Conservation (phyloP, 306 rosid genomes). For the Vigna radiata region DNA sequence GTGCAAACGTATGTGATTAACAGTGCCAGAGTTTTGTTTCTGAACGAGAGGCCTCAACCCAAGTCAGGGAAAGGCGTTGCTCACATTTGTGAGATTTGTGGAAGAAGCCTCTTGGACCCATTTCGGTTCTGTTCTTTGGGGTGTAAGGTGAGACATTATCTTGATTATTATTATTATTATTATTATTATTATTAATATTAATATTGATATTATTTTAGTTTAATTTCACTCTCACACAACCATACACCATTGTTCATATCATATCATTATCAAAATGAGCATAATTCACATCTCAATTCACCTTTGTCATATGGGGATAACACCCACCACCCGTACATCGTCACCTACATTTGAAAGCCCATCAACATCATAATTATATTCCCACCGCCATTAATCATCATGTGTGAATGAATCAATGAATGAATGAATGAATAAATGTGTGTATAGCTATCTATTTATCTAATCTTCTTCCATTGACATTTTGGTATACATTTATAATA, state of each 20-base stretch:
- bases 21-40: slow-evolving; percentile 88
- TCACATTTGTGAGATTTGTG: slow-evolving; percentile 90
- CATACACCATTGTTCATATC: slow-evolving; percentile 24
- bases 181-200: not conserved
- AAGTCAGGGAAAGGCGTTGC: slow-evolving; percentile 79
- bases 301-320: slow-evolving; percentile 49
- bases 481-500: not conserved
- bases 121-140: slow-evolving; percentile 94
- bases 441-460: not conserved
- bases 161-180: too few species aligned
- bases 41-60: slow-evolving; percentile 96
- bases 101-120: slow-evolving; percentile 88
- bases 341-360: slow-evolving; percentile 62
- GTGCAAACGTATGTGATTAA: slow-evolving; percentile 94
- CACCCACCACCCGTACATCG: slow-evolving; percentile 73
- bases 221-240: slow-evolving; percentile 6
- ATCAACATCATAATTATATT: slow-evolving; percentile 55
- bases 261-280: slow-evolving; percentile 54
- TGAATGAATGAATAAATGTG: too few species aligned
- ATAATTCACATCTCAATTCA: slow-evolving; percentile 53
- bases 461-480: slow-evolving; percentile 39
- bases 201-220: not conserved
- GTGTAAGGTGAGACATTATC: slow-evolving; percentile 76
- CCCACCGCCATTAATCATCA: slow-evolving; percentile 34
- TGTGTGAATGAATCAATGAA: not conserved